These are phyloP conservation scores for Geranium brycei DNA, from an alignment of 345 rosid genomes.

Conservation along the genomic window DNA sequence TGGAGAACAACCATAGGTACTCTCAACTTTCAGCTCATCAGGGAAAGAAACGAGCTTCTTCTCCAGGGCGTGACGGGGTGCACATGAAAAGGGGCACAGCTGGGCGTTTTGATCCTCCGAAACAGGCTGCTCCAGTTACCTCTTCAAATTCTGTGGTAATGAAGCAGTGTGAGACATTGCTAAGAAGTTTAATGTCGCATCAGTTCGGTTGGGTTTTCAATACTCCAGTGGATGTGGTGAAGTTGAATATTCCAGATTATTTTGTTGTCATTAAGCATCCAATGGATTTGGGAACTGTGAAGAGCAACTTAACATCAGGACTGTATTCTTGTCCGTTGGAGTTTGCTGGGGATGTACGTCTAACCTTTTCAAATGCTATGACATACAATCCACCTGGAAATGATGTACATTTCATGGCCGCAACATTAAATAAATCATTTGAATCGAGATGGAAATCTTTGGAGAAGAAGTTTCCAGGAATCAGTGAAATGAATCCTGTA, in stretches of 20 bases:
- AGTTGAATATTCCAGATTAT: conserved; percentile 81
- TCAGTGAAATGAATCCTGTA: conserved; percentile 13
- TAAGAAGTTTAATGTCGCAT: conserved; percentile 53
- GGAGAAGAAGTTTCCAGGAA: conserved; percentile 53
- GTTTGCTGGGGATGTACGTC: conserved; percentile 73
- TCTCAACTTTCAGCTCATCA: conserved; percentile 23
- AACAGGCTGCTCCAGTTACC: conserved; percentile 17
- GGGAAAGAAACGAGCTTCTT: conserved; percentile 38
- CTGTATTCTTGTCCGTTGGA: conserved; percentile 48
- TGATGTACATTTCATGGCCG: conserved; percentile 61
- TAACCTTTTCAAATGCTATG: conserved; percentile 66
- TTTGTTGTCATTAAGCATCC: conserved; percentile 66
- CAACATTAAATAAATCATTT: conserved; percentile 43
- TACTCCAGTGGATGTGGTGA: conserved; percentile 59
- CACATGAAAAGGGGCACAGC: conserved; percentile 29
- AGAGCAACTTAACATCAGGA: conserved; percentile 38
- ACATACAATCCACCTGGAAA: conserved; percentile 80
- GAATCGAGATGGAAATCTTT: conserved; percentile 70
- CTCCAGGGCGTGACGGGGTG: conserved; percentile 28
- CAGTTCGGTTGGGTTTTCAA: conserved; percentile 54
- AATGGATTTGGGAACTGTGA: conserved; percentile 89
- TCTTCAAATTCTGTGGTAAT: conserved; percentile 23
- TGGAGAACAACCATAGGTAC: conserved; percentile 24
- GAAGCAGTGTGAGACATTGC: conserved; percentile 61
- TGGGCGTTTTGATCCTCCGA: conserved; percentile 19